Percentiles rank a stretch among this genome's conserved stretches.
Conservation (phyloP, 257 asterid species). For the Scutellaria barbata region DNA sequence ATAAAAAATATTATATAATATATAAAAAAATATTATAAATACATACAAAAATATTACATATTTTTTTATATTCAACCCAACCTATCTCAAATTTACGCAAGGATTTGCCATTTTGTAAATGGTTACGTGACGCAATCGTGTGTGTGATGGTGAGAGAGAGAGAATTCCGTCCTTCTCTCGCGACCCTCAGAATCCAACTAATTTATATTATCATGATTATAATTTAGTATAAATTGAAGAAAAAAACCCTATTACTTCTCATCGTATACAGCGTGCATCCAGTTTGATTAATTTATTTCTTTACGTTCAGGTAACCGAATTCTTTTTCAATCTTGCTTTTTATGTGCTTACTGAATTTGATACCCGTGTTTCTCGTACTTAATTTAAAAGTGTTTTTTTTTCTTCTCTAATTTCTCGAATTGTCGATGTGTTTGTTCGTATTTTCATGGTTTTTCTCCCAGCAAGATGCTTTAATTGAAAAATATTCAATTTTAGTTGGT, state of each 20-base stretch:
- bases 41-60: no score
- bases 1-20: no score
- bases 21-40: no score
- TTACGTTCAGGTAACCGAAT: slow-evolving; percentile 36
- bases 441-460: neutral
- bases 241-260: slow-evolving; percentile 12
- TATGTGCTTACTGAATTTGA: neutral
- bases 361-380: neutral
- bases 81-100: no score
- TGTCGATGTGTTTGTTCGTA: neutral
- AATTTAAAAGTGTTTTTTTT: neutral
- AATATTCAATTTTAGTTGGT: neutral
- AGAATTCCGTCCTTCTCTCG: slow-evolving; percentile 39
- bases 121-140: slow-evolving; percentile 16
- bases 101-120: neutral
- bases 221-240: neutral
- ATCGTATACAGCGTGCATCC: slow-evolving; percentile 25
- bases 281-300: slow-evolving; percentile 22
- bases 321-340: slow-evolving; percentile 13
- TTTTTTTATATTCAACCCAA: no score
- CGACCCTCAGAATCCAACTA: slow-evolving; percentile 32
- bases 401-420: neutral
- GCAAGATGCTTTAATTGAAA: neutral
- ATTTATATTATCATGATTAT: neutral
- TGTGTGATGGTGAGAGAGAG: slow-evolving; percentile 24